Evolutionary conservation across 257 asterid genomes (phyloP).

Genomic region (Linaria vulgaris): DNA sequence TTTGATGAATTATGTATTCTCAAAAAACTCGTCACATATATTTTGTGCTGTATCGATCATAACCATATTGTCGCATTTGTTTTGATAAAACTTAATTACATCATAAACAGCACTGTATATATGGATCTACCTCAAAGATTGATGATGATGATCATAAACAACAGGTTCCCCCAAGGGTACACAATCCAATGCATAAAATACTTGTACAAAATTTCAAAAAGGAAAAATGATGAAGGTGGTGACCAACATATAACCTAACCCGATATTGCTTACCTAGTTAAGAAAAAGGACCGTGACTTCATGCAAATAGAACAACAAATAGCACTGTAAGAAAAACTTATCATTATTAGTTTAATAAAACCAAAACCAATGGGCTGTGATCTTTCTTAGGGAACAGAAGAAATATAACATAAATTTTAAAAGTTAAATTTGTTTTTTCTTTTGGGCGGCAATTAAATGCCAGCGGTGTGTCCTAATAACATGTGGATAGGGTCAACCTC

Average conservation of each 20-base stretch:
- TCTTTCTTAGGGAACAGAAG: constrained; percentile 8
- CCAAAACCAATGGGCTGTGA: not conserved
- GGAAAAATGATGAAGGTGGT: constrained; percentile 29
- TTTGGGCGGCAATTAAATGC: constrained; percentile 55
- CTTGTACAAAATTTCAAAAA: not conserved
- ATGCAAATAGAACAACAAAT: constrained; percentile 4
- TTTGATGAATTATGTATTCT: too few species aligned
- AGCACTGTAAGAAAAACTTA: not conserved
- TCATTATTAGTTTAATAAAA: too few species aligned
- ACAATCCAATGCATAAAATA: constrained; percentile 27
- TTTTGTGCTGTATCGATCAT: too few species aligned
- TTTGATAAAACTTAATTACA: too few species aligned
- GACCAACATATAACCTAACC: constrained; percentile 57
- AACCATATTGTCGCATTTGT: too few species aligned
- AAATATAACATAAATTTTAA: constrained; percentile 5
- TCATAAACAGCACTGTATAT: too few species aligned
- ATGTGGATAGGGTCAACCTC: constrained; percentile 65
- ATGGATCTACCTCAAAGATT: constrained; percentile 21
- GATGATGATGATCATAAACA: constrained; percentile 3
- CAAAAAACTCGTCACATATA: too few species aligned
- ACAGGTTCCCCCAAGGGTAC: constrained; percentile 24
- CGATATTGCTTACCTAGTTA: constrained; percentile 46
- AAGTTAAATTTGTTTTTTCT: too few species aligned
- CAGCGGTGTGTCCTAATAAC: constrained; percentile 47
- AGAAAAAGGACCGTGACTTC: constrained; percentile 19